Base-by-base conservation (phyloP, 2,329 filamentous ascomycete genomes). In the Beauveria rudraprayagi region DNA sequence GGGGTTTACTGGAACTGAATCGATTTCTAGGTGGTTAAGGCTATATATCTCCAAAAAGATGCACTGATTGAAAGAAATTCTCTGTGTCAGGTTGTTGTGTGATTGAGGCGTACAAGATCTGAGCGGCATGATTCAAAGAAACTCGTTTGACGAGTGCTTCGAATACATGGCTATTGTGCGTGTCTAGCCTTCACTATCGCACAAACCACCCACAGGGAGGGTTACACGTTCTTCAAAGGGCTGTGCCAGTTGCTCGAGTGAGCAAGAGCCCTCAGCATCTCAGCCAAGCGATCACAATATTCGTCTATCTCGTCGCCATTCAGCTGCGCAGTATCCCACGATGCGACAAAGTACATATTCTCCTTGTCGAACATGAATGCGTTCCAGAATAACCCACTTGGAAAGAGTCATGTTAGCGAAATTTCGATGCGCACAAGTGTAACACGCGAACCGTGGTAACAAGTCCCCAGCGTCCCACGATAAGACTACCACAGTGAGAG, bases 241-340 rank as follows among this genome's bases (percentile, higher is more conserved):
- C 65, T 69, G 4, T 68, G 44, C 72, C 70, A 70, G 56, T 72
- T 73, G 0, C 41, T 44, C 50, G 68, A 62, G 22, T 66, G 64
- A 0, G 64, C 67, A 7, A 75, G 46, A 28, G 62, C 66, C 51
- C 72, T 65, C 69, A 75, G 66, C 1, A 72, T 66, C 17, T 69
- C 67, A 3, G 69, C 68, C 55, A 75, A 63, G 1, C 22, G 30
- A 9, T 73, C 69, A 19, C 72, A 74, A 57, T 70, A 63, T 0
- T 44, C 63, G 24, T 75, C 70, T 0, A 75, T 65, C 51, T 75
- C 69, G 10, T 54, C 61, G 3, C 66, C 67, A 30, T 70, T 73
- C 69, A 75, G 66, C 65, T 76, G 74, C 1, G 74, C 72, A n/a
- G 74, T 75, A 48, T 76, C 74, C 74, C 74, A 75, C 1, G 73